Conservation (phyloP, 2,329 filamentous ascomycete species). For the Calonectria pseudoturangicola region DNA sequence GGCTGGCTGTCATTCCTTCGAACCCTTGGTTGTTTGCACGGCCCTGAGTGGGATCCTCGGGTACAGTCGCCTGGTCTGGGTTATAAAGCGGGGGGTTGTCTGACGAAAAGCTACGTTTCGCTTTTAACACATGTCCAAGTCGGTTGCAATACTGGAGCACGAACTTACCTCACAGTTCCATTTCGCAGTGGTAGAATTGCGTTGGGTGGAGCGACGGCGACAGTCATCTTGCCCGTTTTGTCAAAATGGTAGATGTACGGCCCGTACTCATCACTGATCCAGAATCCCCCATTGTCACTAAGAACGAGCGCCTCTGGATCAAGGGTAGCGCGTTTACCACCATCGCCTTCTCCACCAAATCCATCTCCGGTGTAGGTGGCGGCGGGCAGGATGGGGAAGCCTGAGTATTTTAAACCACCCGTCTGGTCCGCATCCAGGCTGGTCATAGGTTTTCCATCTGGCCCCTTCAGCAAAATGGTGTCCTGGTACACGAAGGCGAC, state of each 20-base stretch:
- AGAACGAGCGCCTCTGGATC: conserved; percentile 82
- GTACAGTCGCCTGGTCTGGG: conserved; percentile 66
- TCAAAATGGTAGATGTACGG: conserved; percentile 82
- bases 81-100: conserved; percentile 78
- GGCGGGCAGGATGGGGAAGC: conserved; percentile 77
- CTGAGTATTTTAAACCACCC: conserved; percentile 71
- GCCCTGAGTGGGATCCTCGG: conserved; percentile 75
- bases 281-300: conserved; percentile 76
- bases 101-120: conserved; percentile 73
- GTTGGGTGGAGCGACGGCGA: conserved; percentile 78
- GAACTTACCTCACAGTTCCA: conserved; percentile 60
- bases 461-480: conserved; percentile 78
- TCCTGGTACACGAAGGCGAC: conserved; percentile 77
- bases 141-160: neutral
- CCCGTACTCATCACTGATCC: conserved; percentile 83
- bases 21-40: conserved; percentile 85
- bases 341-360: conserved; percentile 76
- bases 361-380: conserved; percentile 80
- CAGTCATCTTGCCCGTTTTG: conserved; percentile 73
- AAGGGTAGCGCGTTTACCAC: conserved; percentile 75
- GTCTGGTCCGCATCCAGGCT: conserved; percentile 77
- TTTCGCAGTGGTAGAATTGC: conserved; percentile 80
- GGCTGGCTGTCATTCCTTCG: conserved; percentile 79
- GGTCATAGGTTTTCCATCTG: conserved; percentile 76
- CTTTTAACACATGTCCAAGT: neutral